Evolutionary conservation across 768 basidiomycete genomes (phyloP), one percentile per base, ranked within the genome.

Genomic region (Lactarius akahatsu): DNA sequence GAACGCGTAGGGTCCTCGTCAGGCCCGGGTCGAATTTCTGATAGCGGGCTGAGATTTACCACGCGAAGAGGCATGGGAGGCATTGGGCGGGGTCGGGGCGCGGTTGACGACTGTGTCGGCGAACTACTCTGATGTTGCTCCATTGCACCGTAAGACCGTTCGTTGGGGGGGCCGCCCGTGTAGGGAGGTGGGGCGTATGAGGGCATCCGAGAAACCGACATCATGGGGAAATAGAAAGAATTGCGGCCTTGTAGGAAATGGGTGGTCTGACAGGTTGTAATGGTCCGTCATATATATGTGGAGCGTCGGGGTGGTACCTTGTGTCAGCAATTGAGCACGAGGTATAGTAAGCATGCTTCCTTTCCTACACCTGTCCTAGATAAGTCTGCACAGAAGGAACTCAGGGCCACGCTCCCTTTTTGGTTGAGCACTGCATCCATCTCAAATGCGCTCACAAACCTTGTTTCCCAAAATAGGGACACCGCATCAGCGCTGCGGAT

Each of bases 201-300:
- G n/a, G 62, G 66, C 26, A 45, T 55, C 0, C 43, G 34, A 13
- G 58, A 36, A 6, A 47, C 8, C 0, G 61, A 23, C 57, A 58
- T 50, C 58, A 50, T 63, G 2, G n/a, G 10, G 18, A 43, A 52
- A 18, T 23, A 41, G 28, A 23, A n/a, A 15, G 9, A n/a, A 43
- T 10, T 23, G 47, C 4, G n/a, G 23, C 34, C 16, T 47, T 18
- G 57, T 6, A 59, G 16, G 23, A 9, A 54, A 23, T 16, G 54
- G 3, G 45, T 2, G 28, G 4, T 34, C n/a, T 8, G 45, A 40
- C 20, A 3, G 23, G 38, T 11, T n/a, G 16, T 30, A n/a, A n/a
- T 20, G 30, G 16, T 15, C 1, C 57, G 2, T n/a, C 34, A 57
- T 57, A 47, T 66, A 66, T 61, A 66, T 41, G 47, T n/a, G 50